Base-by-base conservation (phyloP, 371 early-diverging fungal genomes). In the Chytridiales sp. region DNA sequence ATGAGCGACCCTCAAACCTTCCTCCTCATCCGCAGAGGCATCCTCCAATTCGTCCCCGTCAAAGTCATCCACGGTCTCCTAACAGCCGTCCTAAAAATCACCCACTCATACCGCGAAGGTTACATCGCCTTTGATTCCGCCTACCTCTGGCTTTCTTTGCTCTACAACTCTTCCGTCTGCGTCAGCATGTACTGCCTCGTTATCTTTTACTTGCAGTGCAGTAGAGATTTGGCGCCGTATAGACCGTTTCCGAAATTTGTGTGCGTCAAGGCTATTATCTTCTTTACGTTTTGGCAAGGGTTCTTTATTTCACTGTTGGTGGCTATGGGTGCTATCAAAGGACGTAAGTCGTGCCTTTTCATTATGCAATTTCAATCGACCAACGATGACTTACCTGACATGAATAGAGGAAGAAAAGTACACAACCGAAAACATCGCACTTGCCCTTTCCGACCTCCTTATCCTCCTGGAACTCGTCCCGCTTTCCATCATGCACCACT, bases 251-350 rank as follows among this genome's bases (percentile, higher is more conserved):
- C 95, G 11, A 97, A 97, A 69, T 95, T 97, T 59, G 70, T 95
- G 15, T 93, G 93, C 61, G 87, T 97, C 66, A 97, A 97, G 71
- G 90, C 92, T 3, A 87, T 95, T 34, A 87, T 97, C 51, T 95
- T 95, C 68, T 90, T 97, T 67, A 90, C 95, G 0, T 97, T 91
- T 69, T 97, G 96, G 94, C 97, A 97, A 70, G 87, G 94, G n/a
- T 74, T 97, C 21, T 80, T 85, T 19, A 79, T 97, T 35, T 88
- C 97, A 8, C 73, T 95, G 9, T 64, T 95, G 34, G 90, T 91
- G 0, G 81, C 83, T 24, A 69, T 83, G 0, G 93, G 92, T 4
- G 60, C 85, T 21, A 87, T 94, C 48, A 81, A 78, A 41, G 84
- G 78, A 56, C 77, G 85, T 85, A 77, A 72, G 74, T 29, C 5